These are phyloP conservation scores for Epichloe hybrida DNA, from an alignment of 2,329 filamentous ascomycete species.

Conservation along the genomic window DNA sequence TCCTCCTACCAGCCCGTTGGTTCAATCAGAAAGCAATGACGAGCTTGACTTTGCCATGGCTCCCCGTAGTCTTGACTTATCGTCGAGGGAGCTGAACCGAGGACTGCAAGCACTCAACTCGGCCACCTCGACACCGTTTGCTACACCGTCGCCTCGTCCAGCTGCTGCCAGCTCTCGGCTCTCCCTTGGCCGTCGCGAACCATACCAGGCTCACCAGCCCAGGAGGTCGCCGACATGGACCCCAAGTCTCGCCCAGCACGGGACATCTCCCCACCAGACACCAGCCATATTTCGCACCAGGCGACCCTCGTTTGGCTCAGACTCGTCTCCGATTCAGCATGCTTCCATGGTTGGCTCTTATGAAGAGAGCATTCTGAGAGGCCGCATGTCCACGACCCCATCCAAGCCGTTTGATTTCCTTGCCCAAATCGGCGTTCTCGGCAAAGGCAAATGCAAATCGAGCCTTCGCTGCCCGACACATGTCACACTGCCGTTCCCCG, in stretches of 20 bases:
- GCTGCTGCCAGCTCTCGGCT: constrained; percentile 12
- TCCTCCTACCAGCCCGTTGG: constrained; percentile 81
- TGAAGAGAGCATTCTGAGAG: constrained; percentile 88
- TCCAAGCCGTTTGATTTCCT: constrained; percentile 87
- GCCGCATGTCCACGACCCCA: constrained; percentile 91
- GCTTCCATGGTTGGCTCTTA: constrained; percentile 97
- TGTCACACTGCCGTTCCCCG: constrained; percentile 80
- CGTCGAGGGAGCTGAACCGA: constrained; percentile 23
- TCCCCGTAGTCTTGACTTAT: constrained; percentile 36
- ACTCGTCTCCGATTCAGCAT: constrained; percentile 67
- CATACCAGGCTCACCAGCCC: constrained; percentile 68
- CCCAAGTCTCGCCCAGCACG: constrained; percentile 23
- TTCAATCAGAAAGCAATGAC: constrained; percentile 75
- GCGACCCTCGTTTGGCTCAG: constrained; percentile 57
- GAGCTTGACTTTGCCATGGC: constrained; percentile 48
- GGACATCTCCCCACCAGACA: constrained; percentile 36
- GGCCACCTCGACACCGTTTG: constrained; percentile 33
- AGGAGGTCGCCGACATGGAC: constrained; percentile 59
- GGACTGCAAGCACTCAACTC: constrained; percentile 64
- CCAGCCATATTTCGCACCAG: constrained; percentile 41
- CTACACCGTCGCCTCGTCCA: constrained; percentile 24
- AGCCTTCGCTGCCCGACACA: constrained; percentile 78
- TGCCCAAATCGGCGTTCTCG: constrained; percentile 88
- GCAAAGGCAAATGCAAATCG: constrained; percentile 75
- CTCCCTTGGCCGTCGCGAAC: constrained; percentile 41